Conservation (phyloP, 352 stramenopile species). For the Phytophthora podocarpi region DNA sequence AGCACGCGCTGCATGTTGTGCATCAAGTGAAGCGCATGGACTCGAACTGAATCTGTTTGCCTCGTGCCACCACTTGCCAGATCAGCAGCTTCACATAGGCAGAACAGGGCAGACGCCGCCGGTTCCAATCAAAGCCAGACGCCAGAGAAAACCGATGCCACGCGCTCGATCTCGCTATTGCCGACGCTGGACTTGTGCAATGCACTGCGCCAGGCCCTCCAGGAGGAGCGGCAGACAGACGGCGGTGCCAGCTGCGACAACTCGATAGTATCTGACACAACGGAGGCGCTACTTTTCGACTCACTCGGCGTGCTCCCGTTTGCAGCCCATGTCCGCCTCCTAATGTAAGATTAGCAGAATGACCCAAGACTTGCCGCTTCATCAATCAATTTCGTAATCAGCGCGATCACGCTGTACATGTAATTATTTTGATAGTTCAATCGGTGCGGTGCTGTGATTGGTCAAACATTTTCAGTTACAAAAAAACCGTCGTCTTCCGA, state of each 20-base stretch:
- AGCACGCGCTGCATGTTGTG: constrained; percentile 4
- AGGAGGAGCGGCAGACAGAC: neutral
- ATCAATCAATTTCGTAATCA: constrained; percentile 21
- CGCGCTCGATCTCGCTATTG: constrained; percentile 5
- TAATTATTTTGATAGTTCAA: constrained; percentile 6
- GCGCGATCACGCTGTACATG: neutral
- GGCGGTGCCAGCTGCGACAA: neutral
- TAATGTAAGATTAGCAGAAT: too few relatives aligned
- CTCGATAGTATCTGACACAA: neutral
- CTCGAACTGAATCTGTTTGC: constrained; percentile 5
- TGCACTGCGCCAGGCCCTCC: constrained; percentile 10
- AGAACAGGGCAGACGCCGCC: neutral
- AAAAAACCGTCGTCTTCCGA: neutral
- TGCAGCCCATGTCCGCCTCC: neutral
- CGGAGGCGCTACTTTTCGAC: constrained; percentile 4
- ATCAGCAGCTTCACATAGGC: constrained; percentile 9
- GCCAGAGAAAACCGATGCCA: neutral
- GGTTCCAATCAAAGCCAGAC: neutral
- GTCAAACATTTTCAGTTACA: neutral
- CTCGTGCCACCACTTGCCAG: constrained; percentile 14
- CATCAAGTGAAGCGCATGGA: neutral
- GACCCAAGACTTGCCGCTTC: too few relatives aligned
- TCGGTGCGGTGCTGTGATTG: constrained; percentile 14
- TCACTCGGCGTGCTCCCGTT: too few relatives aligned
- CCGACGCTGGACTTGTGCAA: constrained; percentile 32